A percentile compares a stretch with the other conserved stretches of the same genome.
Conservation (phyloP, 106 monocot genomes). For the Phalaenopsis equestris region DNA sequence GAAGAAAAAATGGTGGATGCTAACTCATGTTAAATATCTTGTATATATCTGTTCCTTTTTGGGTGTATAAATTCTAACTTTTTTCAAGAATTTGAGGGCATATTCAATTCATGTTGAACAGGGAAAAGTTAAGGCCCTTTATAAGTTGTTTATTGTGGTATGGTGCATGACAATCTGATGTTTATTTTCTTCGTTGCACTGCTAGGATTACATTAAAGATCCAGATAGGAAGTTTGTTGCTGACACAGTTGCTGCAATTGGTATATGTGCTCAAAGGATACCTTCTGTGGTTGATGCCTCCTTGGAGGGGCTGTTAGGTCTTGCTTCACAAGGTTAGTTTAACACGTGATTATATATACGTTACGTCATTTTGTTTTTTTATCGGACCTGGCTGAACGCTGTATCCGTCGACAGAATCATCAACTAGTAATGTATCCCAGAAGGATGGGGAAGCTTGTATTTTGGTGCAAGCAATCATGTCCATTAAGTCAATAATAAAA, state of each 20-base stretch:
- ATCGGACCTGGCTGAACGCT: conserved; percentile 1
- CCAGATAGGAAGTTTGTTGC: conserved; percentile 87
- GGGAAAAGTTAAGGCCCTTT: neutral
- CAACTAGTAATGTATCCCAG: conserved; percentile 14
- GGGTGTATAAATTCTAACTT: neutral
- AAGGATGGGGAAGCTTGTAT: conserved; percentile 58
- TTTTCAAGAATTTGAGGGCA: neutral
- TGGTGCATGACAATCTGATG: conserved; percentile 18
- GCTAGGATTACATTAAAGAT: conserved; percentile 88
- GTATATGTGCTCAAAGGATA: conserved; percentile 65
- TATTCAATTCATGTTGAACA: neutral
- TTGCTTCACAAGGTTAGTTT: conserved; percentile 55
- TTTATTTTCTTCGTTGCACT: conserved; percentile 34
- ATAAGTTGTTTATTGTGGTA: neutral
- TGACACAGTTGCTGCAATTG: conserved; percentile 87
- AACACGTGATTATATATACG: neutral
- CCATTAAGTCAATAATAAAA: conserved; percentile 69
- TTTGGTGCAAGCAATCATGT: conserved; percentile 91
- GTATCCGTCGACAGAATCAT: conserved; percentile 42
- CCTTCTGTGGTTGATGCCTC: conserved; percentile 47
- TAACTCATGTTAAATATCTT: neutral
- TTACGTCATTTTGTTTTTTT: neutral
- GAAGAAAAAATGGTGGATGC: neutral
- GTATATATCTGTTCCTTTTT: neutral
- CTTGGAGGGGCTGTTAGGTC: conserved; percentile 60